Evolutionary conservation across 2,329 filamentous ascomycete species (phyloP), one percentile per base, ranked within the genome.

Genomic region (Alternaria triticina): DNA sequence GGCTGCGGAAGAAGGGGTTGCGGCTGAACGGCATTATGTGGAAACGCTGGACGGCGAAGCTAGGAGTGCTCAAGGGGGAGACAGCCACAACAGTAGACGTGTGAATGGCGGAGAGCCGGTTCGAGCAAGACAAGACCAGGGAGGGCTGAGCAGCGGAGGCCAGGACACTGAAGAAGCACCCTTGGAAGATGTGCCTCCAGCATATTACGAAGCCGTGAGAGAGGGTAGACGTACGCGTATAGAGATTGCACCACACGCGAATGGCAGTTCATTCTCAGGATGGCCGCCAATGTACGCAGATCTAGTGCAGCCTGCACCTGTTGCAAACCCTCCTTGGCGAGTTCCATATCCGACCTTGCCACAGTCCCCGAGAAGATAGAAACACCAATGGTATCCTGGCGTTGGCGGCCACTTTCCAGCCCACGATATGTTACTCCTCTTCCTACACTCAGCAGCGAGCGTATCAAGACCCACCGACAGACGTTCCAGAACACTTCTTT

Each of bases 151-250:
- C 27, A 9, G 15, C 28, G 27, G 27, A 20, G 22, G 13, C 10
- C 23, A 36, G 40, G 12, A 51, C 10, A 20, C 8, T 7, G 33
- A 27, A 22, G 54, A 49, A 33, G 11, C n/a, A 46, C 11, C 15
- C 40, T 25, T 17, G 17, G 36, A 46, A 11, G 36, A 46, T 20
- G n/a, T 57, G 17, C 63, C 43, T 6, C 63, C 60, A 5, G 27
- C 52, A 28, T 64, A 64, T 44, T 47, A 64, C 17, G 61, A 66
- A 17, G 47, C 47, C 4, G 46, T 57, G 22, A 45, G 40, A 15
- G 47, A 58, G 17, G 4, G 13, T 22, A 55, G 61, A 22, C 54
- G 54, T 22, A 45, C 40, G 17, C 33, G 13, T 5, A 43, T 40
- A 5, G 45, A 25, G 15, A 22, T 15, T n/a, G 11, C n/a, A 17